Evolutionary conservation across 2,329 filamentous ascomycete species (phyloP), one percentile per base, ranked within the genome.

Genomic region (Thermoascus crustaceus): DNA sequence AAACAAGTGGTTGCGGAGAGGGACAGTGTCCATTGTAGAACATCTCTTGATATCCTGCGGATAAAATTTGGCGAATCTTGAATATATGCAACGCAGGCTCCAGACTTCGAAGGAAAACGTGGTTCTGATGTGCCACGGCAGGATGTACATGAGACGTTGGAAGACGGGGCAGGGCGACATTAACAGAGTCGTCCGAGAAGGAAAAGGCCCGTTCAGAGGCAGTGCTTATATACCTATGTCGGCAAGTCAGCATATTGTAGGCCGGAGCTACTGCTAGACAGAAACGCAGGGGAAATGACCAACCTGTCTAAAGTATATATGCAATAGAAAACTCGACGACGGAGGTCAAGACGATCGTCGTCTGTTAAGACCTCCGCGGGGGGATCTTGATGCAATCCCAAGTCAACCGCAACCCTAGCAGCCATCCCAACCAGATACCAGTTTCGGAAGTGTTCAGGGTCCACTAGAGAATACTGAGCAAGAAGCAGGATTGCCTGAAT

Each of bases 351-450:
- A 30, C 78, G 76, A 2, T 75, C 67, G 46, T 78, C 80, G 38
- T 85, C 78, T 7, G 80, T 72, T 18, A 77, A 65, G 10, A 82
- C 73, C 42, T 82, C 79, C 38, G 75, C 71, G 1, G 84, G 81
- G 3, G 87, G 86, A 47, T 96, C 89, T 61, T 95, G 89, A 58
- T 96, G 91, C 39, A 93, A 79, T 5, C 91, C 91, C 19, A 95
- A 66, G 62, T 98, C 91, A 14, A 95, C 75, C 53, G 89, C 79
- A 4, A 87, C 85, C 39, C 89, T 78, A 25, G 85, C 85, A 5
- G 89, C 88, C 55, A 91, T 88, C 5, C 89, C 91, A 37, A 95
- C 84, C 42, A 95, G 64, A 45, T 91, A 88, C 88, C 91, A 96
- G 49, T 82, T 86, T 52, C 94, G 87, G 52, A 94, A 95, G 54